Conservation (phyloP, 176 grass and related monocot species). For the Cymbopogon citratus region DNA sequence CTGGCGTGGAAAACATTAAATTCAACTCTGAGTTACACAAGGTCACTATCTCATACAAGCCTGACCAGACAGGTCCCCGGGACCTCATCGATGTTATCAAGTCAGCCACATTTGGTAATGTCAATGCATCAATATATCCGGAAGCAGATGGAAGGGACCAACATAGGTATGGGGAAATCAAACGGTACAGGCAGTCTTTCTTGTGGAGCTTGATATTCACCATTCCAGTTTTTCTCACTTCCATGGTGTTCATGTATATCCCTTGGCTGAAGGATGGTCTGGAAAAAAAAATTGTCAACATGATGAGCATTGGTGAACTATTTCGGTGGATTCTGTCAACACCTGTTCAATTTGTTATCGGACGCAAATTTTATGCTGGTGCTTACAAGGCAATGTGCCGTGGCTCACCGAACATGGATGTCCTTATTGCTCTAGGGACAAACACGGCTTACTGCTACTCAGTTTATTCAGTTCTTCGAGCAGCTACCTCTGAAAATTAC, state of each 20-base stretch:
- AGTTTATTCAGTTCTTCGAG: slow-evolving; percentile 71
- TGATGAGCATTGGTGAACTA: slow-evolving; percentile 77
- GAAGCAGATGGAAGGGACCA: slow-evolving; percentile 68
- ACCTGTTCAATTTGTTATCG: slow-evolving; percentile 93
- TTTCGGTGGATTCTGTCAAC: slow-evolving; percentile 83
- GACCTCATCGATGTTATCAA: slow-evolving; percentile 84
- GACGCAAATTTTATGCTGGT: slow-evolving; percentile 76
- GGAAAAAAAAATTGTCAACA: slow-evolving; percentile 73
- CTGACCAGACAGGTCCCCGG: slow-evolving; percentile 79
- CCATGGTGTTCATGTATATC: slow-evolving; percentile 98
- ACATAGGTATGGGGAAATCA: slow-evolving; percentile 68
- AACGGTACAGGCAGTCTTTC: slow-evolving; percentile 64
- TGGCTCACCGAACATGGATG: slow-evolving; percentile 95
- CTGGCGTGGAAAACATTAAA: slow-evolving; percentile 61
- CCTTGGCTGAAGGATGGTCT: slow-evolving; percentile 53
- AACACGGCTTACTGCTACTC: slow-evolving; percentile 93
- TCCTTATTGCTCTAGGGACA: slow-evolving; percentile 91
- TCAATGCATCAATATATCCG: slow-evolving; percentile 71
- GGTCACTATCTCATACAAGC: slow-evolving; percentile 72
- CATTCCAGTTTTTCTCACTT: slow-evolving; percentile 82
- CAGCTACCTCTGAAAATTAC: slow-evolving; percentile 61
- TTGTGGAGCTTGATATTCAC: slow-evolving; percentile 91
- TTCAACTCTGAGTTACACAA: slow-evolving; percentile 55
- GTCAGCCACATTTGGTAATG: slow-evolving; percentile 46
- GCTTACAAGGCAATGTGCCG: slow-evolving; percentile 71